These are phyloP conservation scores for Arthrocladium fulminans DNA, from an alignment of 2,329 filamentous ascomycete genomes.

Conservation along the genomic window DNA sequence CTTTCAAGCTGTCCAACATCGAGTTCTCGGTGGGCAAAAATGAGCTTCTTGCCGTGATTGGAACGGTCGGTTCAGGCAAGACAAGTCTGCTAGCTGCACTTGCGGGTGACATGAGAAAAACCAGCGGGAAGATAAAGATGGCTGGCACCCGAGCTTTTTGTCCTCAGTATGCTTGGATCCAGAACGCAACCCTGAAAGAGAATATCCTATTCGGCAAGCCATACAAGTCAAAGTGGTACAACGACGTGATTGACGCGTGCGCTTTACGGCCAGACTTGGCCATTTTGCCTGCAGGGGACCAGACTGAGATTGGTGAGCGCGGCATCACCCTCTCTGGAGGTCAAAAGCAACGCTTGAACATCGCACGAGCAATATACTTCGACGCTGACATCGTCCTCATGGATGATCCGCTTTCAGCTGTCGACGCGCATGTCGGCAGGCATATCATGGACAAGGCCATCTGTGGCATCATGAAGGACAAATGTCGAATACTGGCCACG, in stretches of 20 bases:
- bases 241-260: slow-evolving; percentile 74
- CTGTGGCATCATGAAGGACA: slow-evolving; percentile 74
- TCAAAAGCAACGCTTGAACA: slow-evolving; percentile 91
- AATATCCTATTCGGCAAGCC: slow-evolving; percentile 88
- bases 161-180: slow-evolving; percentile 96
- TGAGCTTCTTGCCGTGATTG: slow-evolving; percentile 64
- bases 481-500: slow-evolving; percentile 83
- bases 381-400: slow-evolving; percentile 54
- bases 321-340: slow-evolving; percentile 93
- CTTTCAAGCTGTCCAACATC: slow-evolving; percentile 35
- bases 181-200: slow-evolving; percentile 75
- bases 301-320: slow-evolving; percentile 88
- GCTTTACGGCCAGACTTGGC: slow-evolving; percentile 78
- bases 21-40: slow-evolving; percentile 37
- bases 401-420: slow-evolving; percentile 54
- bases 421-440: slow-evolving; percentile 50
- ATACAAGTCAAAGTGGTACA: slow-evolving; percentile 68
- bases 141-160: slow-evolving; percentile 82
- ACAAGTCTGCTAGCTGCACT: slow-evolving; percentile 79
- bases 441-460: slow-evolving; percentile 92
- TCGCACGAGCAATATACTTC: slow-evolving; percentile 68
- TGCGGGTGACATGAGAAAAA: slow-evolving; percentile 89
- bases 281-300: slow-evolving; percentile 82
- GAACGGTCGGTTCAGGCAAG: slow-evolving; percentile 82
- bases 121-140: slow-evolving; percentile 61